Percentiles rank a stretch among this genome's conserved stretches.
These are phyloP conservation scores for Tylopilus subfusipes DNA, from an alignment of 768 basidiomycete species.

Conservation along the genomic window DNA sequence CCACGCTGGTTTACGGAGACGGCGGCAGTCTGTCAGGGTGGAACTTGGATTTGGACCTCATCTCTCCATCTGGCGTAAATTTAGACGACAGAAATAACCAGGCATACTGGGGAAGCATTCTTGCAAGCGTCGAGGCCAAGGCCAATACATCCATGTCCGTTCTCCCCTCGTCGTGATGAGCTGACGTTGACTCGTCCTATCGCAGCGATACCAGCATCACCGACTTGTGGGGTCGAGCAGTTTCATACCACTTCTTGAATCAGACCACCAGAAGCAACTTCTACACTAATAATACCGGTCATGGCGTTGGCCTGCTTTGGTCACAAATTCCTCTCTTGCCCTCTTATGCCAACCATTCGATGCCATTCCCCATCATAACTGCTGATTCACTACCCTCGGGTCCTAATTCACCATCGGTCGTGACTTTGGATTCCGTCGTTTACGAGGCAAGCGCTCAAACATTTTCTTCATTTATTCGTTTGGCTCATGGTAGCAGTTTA, in stretches of 20 bases:
- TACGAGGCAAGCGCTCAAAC: slow-evolving; percentile 47
- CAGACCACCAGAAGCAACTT: slow-evolving; percentile 57
- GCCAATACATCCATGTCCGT: slow-evolving; percentile 52
- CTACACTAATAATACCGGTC: slow-evolving; percentile 53
- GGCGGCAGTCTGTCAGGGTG: slow-evolving; percentile 45
- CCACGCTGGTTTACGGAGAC: slow-evolving; percentile 60
- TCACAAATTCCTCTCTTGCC: slow-evolving; percentile 51
- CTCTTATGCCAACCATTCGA: slow-evolving; percentile 44
- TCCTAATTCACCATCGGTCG: slow-evolving; percentile 40
- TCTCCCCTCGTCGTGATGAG: background rate
- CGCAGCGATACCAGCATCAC: slow-evolving; percentile 59
- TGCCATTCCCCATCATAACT: slow-evolving; percentile 68
- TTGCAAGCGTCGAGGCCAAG: slow-evolving; percentile 55
- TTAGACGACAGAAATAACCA: slow-evolving; percentile 47
- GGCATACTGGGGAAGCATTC: slow-evolving; percentile 49
- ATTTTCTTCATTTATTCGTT: slow-evolving; percentile 9
- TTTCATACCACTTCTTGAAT: slow-evolving; percentile 73
- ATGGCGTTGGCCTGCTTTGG: slow-evolving; percentile 75
- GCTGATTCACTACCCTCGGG: slow-evolving; percentile 50
- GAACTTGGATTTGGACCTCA: slow-evolving; percentile 54
- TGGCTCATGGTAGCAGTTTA: slow-evolving; percentile 39
- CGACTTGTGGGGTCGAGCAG: slow-evolving; percentile 60
- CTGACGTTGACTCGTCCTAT: background rate
- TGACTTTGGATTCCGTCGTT: slow-evolving; percentile 44
- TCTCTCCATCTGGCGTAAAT: slow-evolving; percentile 50